Evolutionary conservation across 2,329 filamentous ascomycete species (phyloP).

Genomic region (Thyridium curvatum): DNA sequence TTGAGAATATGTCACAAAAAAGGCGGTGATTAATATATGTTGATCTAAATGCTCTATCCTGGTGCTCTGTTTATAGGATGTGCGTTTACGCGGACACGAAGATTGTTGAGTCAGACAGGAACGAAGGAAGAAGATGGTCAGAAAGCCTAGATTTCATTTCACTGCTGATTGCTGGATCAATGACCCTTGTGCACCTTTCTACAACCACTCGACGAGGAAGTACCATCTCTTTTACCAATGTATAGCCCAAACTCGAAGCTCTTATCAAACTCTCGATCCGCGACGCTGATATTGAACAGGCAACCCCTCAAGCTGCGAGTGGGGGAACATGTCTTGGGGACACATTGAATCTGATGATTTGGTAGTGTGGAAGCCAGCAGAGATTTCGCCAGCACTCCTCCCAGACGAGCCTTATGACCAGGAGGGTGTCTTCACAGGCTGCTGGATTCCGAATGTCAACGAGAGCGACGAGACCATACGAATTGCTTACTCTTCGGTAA

Average conservation of each 20-base stretch:
- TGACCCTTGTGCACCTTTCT: slow-evolving; percentile 1
- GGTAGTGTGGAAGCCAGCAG: not conserved
- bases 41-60: too few relatives aligned
- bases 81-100: too few relatives aligned
- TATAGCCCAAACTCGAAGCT: not conserved
- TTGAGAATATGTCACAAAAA: too few relatives aligned
- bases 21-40: too few relatives aligned
- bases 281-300: not conserved
- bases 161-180: slow-evolving; percentile 1
- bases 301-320: not conserved
- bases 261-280: too few relatives aligned
- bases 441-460: not conserved
- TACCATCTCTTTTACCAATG: slow-evolving; percentile 2
- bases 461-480: not conserved
- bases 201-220: not conserved
- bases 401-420: not conserved
- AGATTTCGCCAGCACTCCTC: not conserved
- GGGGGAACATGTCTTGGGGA: slow-evolving; percentile 1
- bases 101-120: not conserved
- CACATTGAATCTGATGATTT: not conserved
- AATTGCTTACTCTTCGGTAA: slow-evolving; percentile 5
- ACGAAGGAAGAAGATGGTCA: not conserved
- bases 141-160: not conserved
- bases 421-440: not conserved
- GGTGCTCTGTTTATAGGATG: too few relatives aligned